These are phyloP conservation scores for Boletus rubroflammeus DNA, from an alignment of 768 basidiomycete species.

Conservation along the genomic window DNA sequence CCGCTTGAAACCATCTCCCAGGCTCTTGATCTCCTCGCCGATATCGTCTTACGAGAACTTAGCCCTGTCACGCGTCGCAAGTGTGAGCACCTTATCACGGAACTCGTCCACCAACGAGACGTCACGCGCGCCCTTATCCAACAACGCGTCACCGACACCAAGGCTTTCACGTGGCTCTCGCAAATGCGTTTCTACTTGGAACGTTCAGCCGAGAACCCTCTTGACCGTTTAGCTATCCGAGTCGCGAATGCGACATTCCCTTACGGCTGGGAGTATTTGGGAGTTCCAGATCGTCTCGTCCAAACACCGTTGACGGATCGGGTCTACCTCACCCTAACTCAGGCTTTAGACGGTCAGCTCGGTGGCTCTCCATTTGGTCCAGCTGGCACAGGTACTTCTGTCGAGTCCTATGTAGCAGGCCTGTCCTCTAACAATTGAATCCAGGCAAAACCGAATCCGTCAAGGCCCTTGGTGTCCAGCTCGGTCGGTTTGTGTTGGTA, in stretches of 20 bases:
- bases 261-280: constrained; percentile 99
- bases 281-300: constrained; percentile 93
- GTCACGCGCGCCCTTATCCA: constrained; percentile 79
- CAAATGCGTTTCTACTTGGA: constrained; percentile 99
- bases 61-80: constrained; percentile 90
- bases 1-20: constrained; percentile 74
- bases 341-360: constrained; percentile 90
- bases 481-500: constrained; percentile 99
- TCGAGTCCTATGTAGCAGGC: background rate
- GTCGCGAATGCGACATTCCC: constrained; percentile 92
- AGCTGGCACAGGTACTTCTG: constrained; percentile 80
- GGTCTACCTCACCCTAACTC: constrained; percentile 94
- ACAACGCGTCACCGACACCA: constrained; percentile 57
- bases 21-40: constrained; percentile 92
- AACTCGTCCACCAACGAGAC: constrained; percentile 97
- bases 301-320: constrained; percentile 97
- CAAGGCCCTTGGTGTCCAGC: constrained; percentile 95
- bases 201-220: constrained; percentile 60
- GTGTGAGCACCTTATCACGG: constrained; percentile 98
- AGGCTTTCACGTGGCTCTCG: constrained; percentile 88
- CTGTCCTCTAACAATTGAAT: constrained; percentile 2
- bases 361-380: constrained; percentile 98
- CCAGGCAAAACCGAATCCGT: constrained; percentile 98
- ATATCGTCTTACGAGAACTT: constrained; percentile 90
- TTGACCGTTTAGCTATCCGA: constrained; percentile 76